Percentiles rank a stretch among this genome's conserved stretches.
These are phyloP conservation scores for Lolium perenne DNA, from an alignment of 176 grass and related monocot genomes.

Conservation along the genomic window DNA sequence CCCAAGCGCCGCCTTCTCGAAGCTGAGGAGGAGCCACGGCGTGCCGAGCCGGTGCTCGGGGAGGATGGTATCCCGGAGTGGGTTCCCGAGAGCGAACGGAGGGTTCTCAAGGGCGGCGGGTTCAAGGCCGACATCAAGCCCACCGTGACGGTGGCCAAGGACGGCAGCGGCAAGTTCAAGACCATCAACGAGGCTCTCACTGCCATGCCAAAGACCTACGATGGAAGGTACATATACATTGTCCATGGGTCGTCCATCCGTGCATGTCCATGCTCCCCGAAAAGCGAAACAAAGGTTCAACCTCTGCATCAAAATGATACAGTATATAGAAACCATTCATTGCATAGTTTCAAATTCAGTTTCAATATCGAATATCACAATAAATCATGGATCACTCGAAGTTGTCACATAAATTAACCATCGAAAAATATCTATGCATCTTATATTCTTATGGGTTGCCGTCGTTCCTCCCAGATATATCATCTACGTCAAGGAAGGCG, in stretches of 20 bases:
- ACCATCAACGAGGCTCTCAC: slow-evolving; percentile 79
- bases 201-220: slow-evolving; percentile 61
- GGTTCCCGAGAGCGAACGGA: slow-evolving; percentile 51
- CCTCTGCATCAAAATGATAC: no score
- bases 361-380: no score
- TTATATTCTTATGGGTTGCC: no score
- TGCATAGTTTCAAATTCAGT: no score
- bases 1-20: slow-evolving; percentile 45
- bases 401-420: no score
- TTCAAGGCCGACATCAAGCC: slow-evolving; percentile 57
- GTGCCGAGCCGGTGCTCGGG: slow-evolving; percentile 17
- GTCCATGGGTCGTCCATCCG: background rate
- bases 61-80: slow-evolving; percentile 59
- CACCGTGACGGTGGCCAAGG: slow-evolving; percentile 72
- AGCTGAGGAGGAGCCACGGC: slow-evolving; percentile 15
- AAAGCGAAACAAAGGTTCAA: no score
- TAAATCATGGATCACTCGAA: no score
- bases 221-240: slow-evolving; percentile 47
- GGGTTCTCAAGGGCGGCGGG: slow-evolving; percentile 56
- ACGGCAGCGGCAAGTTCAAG: slow-evolving; percentile 82
- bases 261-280: background rate
- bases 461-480: slow-evolving; percentile 48
- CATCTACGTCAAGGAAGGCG: slow-evolving; percentile 80
- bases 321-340: no score
- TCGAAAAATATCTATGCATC: no score